Evolutionary conservation across 176 grass and related monocot genomes (phyloP).

Genomic region (Triticum turgidum): DNA sequence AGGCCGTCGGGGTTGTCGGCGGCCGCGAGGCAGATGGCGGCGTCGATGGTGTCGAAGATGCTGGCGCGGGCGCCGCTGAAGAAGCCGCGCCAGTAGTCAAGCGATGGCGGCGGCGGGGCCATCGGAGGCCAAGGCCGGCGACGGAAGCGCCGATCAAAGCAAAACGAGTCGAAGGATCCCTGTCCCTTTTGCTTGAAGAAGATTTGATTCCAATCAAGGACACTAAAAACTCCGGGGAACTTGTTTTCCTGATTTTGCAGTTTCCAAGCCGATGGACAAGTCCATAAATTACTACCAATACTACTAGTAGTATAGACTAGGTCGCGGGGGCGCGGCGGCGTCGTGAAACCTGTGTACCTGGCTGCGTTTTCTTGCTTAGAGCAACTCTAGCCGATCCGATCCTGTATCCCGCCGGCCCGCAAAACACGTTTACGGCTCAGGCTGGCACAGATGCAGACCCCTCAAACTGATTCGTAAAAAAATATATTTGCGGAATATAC

Average conservation of each 20-base stretch:
- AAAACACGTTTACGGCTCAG: too few species aligned
- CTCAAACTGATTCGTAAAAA: too few species aligned
- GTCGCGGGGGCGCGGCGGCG: too few species aligned
- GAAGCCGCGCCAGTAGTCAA: slow-evolving; percentile 71
- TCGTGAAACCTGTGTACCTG: too few species aligned
- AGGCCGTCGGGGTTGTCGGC: slow-evolving; percentile 49
- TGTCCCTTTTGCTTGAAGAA: neutral
- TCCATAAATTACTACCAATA: neutral
- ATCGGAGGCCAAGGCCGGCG: slow-evolving; percentile 22
- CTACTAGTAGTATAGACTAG: too few species aligned
- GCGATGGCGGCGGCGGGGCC: slow-evolving; percentile 28
- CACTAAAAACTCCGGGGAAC: too few species aligned
- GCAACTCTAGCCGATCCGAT: too few species aligned
- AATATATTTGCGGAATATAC: too few species aligned
- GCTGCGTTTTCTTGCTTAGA: too few species aligned
- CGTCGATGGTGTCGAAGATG: slow-evolving; percentile 63
- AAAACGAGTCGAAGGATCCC: neutral
- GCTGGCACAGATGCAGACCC: too few species aligned
- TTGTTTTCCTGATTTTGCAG: neutral
- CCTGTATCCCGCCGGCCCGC: too few species aligned
- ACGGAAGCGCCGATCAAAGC: slow-evolving; percentile 2
- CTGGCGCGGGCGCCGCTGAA: slow-evolving; percentile 47
- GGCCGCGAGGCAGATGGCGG: slow-evolving; percentile 57
- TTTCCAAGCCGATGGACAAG: neutral
- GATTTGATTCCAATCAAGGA: slow-evolving; percentile 1